phyloP scores from a whole-genome alignment of 768 basidiomycete genomes.

The Leccinum truebloodii region DNA sequence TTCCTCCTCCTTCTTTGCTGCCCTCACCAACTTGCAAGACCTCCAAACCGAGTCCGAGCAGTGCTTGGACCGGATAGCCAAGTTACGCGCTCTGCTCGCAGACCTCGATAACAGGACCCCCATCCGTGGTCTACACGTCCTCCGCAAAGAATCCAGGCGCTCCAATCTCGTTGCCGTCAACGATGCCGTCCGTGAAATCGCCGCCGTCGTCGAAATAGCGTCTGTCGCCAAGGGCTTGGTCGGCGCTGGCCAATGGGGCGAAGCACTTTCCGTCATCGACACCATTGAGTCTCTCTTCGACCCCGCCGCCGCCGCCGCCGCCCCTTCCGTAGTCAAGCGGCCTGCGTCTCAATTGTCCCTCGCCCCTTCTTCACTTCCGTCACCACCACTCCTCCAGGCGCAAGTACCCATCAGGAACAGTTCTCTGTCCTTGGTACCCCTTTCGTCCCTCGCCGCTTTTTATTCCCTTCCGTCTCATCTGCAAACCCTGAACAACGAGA shows the following conservation, averaged over 20 bases:
- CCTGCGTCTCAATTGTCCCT: conserved; percentile 15
- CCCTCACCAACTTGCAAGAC: conserved; percentile 90
- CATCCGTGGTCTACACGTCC: conserved; percentile 74
- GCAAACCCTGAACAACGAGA: conserved; percentile 68
- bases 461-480: conserved; percentile 74
- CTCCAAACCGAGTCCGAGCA: conserved; percentile 86
- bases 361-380: conserved; percentile 33
- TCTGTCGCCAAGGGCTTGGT: conserved; percentile 72
- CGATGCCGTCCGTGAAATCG: conserved; percentile 63
- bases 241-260: conserved; percentile 84
- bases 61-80: conserved; percentile 74
- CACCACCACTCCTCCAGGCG: conserved; percentile 27
- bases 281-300: conserved; percentile 64
- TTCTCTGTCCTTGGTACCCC: conserved; percentile 44
- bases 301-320: not conserved
- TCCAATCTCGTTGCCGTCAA: conserved; percentile 59
- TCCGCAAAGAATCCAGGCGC: conserved; percentile 63
- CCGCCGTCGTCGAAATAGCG: conserved; percentile 75
- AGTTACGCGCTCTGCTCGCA: conserved; percentile 67
- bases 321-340: conserved; percentile 3
- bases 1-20: conserved; percentile 94
- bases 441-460: conserved; percentile 74
- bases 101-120: conserved; percentile 80
- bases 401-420: conserved; percentile 29
- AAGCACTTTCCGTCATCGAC: conserved; percentile 76